Evolutionary conservation across 495 filamentous ascomycete genomes (phyloP), one percentile per base, ranked within the genome.

Genomic region (Daldinia bambusicola): DNA sequence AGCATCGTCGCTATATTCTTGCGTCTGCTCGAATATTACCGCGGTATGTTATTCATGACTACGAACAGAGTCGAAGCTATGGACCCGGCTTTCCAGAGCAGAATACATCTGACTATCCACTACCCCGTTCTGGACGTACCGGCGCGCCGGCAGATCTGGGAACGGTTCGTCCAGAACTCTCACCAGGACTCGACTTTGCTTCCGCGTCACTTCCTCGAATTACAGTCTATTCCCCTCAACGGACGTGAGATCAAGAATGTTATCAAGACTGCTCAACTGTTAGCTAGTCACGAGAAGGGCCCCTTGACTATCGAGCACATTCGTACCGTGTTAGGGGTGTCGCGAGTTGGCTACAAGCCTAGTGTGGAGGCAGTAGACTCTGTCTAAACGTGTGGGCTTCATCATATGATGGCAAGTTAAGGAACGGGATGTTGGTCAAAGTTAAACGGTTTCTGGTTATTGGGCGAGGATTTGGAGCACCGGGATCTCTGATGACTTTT

Each of bases 21-120:
- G 40, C 78, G 86, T 22, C 81, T 84, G 71, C 78, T 89, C 20
- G 80, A 85, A 58, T 80, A 77, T 69, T 86, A 85, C 69, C 81
- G 87, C 75, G 88, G 89, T 37, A 87, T 89, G 66, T 79, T 89
- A 65, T 88, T 89, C 79, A 84, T 88, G 66, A 87, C 85, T 0
- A 87, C 84, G 22, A 88, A 88, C 70, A 81, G 84, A 6, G 79
- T 83, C 31, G 77, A 81, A 18, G 75, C 81, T 53, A 84, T 88
- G 63, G 86, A 89, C 34, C 72, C 80, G 0, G 85, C 86, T 1
- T 87, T 88, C 69, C 78, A 84, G 61, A 83, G 81, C 6, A 83
- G 86, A 2, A 84, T 88, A 60, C 84, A 88, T 67, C 74, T 88
- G 7, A 78, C 79, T 2, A 73, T 89, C 30, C 74, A 74, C 26